Percentiles rank a stretch among this genome's conserved stretches.
phyloP scores from a whole-genome alignment of 805 yeast species.

The Kuraishia piskuri region DNA sequence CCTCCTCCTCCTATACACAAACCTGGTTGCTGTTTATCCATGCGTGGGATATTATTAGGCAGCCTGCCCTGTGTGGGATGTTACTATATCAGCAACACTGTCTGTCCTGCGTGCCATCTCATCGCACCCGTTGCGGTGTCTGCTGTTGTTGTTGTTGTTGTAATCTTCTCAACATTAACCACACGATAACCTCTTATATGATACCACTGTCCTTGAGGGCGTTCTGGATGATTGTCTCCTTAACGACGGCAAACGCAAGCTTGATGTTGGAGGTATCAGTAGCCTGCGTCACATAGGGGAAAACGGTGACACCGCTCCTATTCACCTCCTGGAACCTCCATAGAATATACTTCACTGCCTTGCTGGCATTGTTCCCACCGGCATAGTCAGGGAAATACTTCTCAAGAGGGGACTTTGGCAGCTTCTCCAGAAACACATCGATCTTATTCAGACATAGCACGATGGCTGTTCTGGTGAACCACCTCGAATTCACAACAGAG shows the following conservation, averaged over 20 bases:
- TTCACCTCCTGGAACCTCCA: slow-evolving; percentile 87
- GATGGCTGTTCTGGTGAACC: slow-evolving; percentile 85
- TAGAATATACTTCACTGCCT: slow-evolving; percentile 84
- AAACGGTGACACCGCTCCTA: slow-evolving; percentile 70
- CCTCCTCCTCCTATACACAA: too few species aligned
- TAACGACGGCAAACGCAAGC: slow-evolving; percentile 58
- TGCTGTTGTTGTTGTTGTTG: too few species aligned
- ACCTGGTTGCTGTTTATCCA: too few species aligned
- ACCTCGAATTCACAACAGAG: slow-evolving; percentile 83
- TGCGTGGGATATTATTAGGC: too few species aligned
- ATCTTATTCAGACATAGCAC: slow-evolving; percentile 84
- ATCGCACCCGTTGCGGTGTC: too few species aligned
- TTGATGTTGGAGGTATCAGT: slow-evolving; percentile 87
- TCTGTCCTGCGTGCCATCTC: too few species aligned
- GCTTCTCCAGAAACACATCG: slow-evolving; percentile 81
- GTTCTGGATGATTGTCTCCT: slow-evolving; percentile 48
- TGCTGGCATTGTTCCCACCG: slow-evolving; percentile 83
- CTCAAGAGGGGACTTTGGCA: slow-evolving; percentile 74
- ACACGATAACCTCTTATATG: slow-evolving; percentile 16
- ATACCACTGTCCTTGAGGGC: slow-evolving; percentile 49
- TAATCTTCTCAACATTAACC: neutral
- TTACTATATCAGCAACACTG: too few species aligned
- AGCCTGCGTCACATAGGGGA: slow-evolving; percentile 92
- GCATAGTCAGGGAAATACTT: slow-evolving; percentile 82
- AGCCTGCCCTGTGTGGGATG: too few species aligned